Evolutionary conservation across 306 rosid genomes (phyloP).

Genomic region (Rosa rugosa): DNA sequence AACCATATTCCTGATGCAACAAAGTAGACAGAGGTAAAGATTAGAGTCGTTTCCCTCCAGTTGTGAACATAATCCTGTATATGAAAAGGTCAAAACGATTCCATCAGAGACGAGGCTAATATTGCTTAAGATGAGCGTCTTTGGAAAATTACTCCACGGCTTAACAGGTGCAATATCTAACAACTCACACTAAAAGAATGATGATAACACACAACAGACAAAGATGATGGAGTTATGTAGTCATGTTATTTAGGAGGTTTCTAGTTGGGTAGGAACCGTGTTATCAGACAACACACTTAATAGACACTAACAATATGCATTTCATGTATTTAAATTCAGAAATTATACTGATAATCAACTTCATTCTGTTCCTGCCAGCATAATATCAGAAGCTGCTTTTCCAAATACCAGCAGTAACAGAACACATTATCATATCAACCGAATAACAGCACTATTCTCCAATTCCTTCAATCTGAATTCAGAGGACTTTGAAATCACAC

Average conservation of each 20-base stretch:
- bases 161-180: conserved; percentile 11
- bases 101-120: conserved; percentile 7
- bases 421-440: background rate
- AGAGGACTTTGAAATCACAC: conserved; percentile 38
- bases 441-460: conserved; percentile 5
- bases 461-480: conserved; percentile 16
- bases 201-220: background rate
- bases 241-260: background rate
- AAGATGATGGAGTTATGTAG: background rate
- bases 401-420: background rate
- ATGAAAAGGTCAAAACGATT: conserved; percentile 21
- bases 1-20: conserved; percentile 79
- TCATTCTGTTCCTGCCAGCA: background rate
- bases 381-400: background rate
- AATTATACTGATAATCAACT: background rate
- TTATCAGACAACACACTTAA: background rate
- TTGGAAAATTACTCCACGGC: background rate
- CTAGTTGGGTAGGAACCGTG: background rate
- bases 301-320: background rate
- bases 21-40: conserved; percentile 68
- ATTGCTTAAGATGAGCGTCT: conserved; percentile 17
- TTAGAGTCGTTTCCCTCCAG: conserved; percentile 72
- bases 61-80: conserved; percentile 64
- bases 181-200: background rate
- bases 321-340: background rate